These are phyloP conservation scores for Lasiosphaeriaceae sp. DNA, from an alignment of 495 filamentous ascomycete species.

Conservation along the genomic window DNA sequence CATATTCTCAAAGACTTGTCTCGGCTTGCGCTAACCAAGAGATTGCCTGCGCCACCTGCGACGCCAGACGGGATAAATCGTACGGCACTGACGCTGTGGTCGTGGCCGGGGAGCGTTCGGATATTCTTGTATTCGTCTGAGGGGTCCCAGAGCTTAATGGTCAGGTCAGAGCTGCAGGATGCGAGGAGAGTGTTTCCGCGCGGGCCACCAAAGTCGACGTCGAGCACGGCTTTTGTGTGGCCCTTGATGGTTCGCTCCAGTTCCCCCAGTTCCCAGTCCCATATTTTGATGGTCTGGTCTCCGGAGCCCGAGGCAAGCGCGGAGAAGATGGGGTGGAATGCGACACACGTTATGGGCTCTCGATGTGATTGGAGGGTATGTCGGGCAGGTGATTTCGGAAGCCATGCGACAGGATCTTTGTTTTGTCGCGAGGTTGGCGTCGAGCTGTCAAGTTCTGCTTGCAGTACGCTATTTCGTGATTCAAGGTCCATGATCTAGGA, in stretches of 20 bases:
- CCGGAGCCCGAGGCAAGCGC: constrained; percentile 90
- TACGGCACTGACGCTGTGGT: constrained; percentile 84
- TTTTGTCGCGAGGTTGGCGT: constrained; percentile 82
- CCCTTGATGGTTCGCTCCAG: constrained; percentile 89
- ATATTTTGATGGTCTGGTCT: constrained; percentile 85
- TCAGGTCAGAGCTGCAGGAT: constrained; percentile 84
- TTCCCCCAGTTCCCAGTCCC: constrained; percentile 97
- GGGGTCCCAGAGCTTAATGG: constrained; percentile 96
- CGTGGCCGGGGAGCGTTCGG: constrained; percentile 86
- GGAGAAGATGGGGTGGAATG: constrained; percentile 92
- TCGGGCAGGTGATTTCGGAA: constrained; percentile 73
- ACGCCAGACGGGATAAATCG: constrained; percentile 83
- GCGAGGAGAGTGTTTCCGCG: constrained; percentile 81
- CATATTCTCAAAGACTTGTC: constrained; percentile 85
- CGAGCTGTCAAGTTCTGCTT: constrained; percentile 76
- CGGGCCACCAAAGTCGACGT: constrained; percentile 89
- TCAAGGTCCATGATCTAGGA: constrained; percentile 91
- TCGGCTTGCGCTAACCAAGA: constrained; percentile 74
- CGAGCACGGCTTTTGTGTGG: constrained; percentile 84
- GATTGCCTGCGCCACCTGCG: constrained; percentile 65
- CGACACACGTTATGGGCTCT: constrained; percentile 76
- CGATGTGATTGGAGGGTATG: constrained; percentile 86
- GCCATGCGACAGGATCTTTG: constrained; percentile 82
- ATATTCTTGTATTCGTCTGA: constrained; percentile 94
- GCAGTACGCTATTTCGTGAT: constrained; percentile 61